Evolutionary conservation across 2,329 filamentous ascomycete genomes (phyloP).

Genomic region (Aspergillus sp.): DNA sequence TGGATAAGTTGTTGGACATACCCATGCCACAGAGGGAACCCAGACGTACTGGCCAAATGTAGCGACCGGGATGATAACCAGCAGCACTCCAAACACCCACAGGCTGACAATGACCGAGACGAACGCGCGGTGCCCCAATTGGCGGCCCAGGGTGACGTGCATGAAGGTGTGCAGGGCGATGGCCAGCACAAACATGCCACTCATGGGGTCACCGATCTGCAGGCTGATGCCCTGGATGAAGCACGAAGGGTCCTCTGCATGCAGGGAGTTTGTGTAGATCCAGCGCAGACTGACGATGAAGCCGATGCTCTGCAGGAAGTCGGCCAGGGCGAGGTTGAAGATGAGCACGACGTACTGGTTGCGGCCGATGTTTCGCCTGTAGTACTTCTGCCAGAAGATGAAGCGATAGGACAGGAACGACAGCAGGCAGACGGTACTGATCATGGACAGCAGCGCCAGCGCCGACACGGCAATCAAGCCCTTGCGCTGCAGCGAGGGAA

Average conservation of each 20-base stretch:
- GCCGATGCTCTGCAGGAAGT: conserved; percentile 44
- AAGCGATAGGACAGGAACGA: conserved; percentile 43
- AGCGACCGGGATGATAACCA: conserved; percentile 40
- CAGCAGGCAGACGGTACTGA: conserved; percentile 37
- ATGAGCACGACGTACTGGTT: conserved; percentile 48
- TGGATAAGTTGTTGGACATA: too few relatives aligned
- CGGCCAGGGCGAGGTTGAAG: conserved; percentile 44
- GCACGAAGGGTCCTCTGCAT: conserved; percentile 36
- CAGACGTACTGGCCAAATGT: conserved; percentile 37
- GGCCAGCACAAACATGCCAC: conserved; percentile 45
- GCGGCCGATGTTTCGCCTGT: conserved; percentile 42
- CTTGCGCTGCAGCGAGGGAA: conserved; percentile 23
- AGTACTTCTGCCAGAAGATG: conserved; percentile 42
- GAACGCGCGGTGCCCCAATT: conserved; percentile 38
- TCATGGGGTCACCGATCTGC: conserved; percentile 44
- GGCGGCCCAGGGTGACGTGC: conserved; percentile 39
- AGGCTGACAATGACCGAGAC: conserved; percentile 34
- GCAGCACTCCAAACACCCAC: conserved; percentile 38
- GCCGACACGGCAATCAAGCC: conserved; percentile 41
- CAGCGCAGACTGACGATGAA: conserved; percentile 43
- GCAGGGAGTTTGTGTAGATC: conserved; percentile 36
- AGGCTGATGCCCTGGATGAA: conserved; percentile 44
- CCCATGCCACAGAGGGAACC: conserved; percentile 42
- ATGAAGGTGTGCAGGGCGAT: conserved; percentile 48
- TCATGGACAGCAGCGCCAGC: conserved; percentile 39